Conservation (phyloP, 495 filamentous ascomycete genomes). For the Darksidea phi region DNA sequence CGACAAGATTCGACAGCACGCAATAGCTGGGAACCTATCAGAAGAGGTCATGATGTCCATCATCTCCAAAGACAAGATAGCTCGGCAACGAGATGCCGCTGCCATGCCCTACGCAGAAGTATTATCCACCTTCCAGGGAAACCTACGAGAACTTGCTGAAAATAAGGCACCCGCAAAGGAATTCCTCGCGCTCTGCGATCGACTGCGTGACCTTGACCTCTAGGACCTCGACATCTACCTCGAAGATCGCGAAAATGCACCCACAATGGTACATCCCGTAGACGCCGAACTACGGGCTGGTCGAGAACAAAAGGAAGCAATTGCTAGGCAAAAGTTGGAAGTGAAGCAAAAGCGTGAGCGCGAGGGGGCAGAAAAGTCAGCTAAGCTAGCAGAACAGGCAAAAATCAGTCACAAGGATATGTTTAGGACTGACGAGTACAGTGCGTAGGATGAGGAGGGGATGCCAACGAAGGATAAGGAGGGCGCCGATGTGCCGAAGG, state of each 20-base stretch:
- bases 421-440: conserved; percentile 64
- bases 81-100: conserved; percentile 22
- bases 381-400: conserved; percentile 66
- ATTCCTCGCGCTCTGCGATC: conserved; percentile 57
- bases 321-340: conserved; percentile 58
- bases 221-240: conserved; percentile 80
- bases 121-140: conserved; percentile 40
- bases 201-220: conserved; percentile 73
- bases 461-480: conserved; percentile 72
- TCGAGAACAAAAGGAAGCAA: conserved; percentile 64
- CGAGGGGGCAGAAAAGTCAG: conserved; percentile 52
- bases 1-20: conserved; percentile 41
- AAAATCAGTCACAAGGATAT: conserved; percentile 53
- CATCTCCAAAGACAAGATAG: conserved; percentile 20
- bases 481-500: conserved; percentile 81
- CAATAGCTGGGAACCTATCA: conserved; percentile 32
- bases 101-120: conserved; percentile 38
- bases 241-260: conserved; percentile 72
- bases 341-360: conserved; percentile 58
- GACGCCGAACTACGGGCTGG: conserved; percentile 69
- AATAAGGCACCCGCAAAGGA: conserved; percentile 41
- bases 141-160: conserved; percentile 32
- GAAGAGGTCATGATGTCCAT: conserved; percentile 22
- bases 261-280: conserved; percentile 81
- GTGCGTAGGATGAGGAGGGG: conserved; percentile 83